These are phyloP conservation scores for Chenopodium album DNA, from an alignment of 148 eudicot species.

Conservation along the genomic window DNA sequence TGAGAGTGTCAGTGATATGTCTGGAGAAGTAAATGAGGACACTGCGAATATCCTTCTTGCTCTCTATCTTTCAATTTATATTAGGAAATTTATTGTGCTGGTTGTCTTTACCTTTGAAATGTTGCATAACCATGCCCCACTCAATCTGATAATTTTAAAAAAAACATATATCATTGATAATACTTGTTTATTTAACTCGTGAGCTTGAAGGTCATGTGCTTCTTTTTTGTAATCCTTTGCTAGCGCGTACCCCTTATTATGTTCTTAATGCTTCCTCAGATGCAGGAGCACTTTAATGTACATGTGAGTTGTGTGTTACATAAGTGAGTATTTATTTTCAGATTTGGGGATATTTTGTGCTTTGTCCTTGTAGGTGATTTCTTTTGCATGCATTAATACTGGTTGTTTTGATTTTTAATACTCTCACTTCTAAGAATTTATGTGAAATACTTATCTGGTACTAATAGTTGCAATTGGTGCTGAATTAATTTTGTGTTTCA, in stretches of 20 bases:
- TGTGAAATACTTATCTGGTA: not conserved
- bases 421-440: not conserved
- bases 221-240: not conserved
- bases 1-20: conserved; percentile 34
- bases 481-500: not conserved
- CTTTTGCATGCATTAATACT: not conserved
- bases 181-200: not conserved
- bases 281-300: not conserved
- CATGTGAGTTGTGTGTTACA: not conserved
- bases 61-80: not conserved
- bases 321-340: not conserved
- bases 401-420: not conserved
- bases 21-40: conserved; percentile 46
- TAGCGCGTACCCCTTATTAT: not conserved
- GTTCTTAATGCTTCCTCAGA: not conserved
- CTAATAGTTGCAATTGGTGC: not conserved
- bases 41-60: conserved; percentile 24
- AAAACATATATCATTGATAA: not conserved
- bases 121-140: not conserved
- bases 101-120: conserved; percentile 3
- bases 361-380: not conserved
- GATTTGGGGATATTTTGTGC: not conserved
- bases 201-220: not conserved
- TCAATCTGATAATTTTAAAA: not conserved
- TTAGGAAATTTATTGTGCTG: conserved; percentile 1